Evolutionary conservation across 164 flowering plant genomes (phyloP), one percentile per base, ranked within the genome.

Genomic region (Aristolochia contorta): DNA sequence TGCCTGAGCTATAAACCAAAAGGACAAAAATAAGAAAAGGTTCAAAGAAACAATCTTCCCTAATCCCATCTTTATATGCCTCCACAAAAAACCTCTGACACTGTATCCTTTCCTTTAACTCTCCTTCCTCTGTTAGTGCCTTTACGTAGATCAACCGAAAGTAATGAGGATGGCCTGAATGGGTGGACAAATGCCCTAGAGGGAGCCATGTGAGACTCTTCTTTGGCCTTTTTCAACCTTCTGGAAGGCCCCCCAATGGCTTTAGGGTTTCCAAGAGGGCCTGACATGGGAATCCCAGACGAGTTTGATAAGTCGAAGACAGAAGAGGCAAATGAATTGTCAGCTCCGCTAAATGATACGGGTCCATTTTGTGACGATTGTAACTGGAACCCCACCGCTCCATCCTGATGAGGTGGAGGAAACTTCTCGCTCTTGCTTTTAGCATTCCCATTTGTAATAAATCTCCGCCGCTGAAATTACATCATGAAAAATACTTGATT

Each of bases 361-460:
- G 78, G 79, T 14, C 79, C 85, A 66, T 82, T 72, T 22, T 69
- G 76, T 45, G 90, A 78, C 59, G 75, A 43, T 23, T 83, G 82
- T 4, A 41, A 61, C 24, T 79, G 86, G 61, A 78, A 72, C 43
- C 89, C 91, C 20, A 81, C 82, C 5, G 84, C 78, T 64, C 83
- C 97, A 67, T 88, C 97, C 61, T 88, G 87, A 74, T 91, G 93
- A 3, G 97, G 97, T 18, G 97, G 97, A 1, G 97, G 97, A 65
- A 91, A 91, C 70, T 87, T 91, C 78, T 91, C 96, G 22, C 97
- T 91, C 81, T 88, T 91, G 84, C 91, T 91, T 72, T 77, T 85
- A 12, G 80, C 78, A 75, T 86, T 84, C 61, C 79, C 64, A 59
- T 83, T 87, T 9, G 81, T 67, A 56, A 75, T 64, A 15, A 76